Evolutionary conservation across 768 basidiomycete genomes (phyloP).

Genomic region (Russula griseocarnosa): DNA sequence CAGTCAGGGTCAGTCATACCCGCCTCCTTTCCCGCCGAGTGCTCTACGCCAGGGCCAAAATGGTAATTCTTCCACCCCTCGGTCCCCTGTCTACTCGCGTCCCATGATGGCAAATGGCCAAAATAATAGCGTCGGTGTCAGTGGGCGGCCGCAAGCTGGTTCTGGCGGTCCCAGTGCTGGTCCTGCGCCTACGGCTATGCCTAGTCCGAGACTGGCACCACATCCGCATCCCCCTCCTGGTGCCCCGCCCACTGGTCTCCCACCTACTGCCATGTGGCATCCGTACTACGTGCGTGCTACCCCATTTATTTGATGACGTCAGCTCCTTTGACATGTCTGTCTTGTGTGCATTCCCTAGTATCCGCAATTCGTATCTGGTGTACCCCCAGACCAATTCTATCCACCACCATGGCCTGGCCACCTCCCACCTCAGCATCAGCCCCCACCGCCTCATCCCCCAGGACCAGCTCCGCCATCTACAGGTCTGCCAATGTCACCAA

Average conservation of each 20-base stretch:
- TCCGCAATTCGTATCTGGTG: constrained; percentile 36
- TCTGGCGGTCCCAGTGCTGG: constrained; percentile 36
- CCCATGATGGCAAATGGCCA: constrained; percentile 51
- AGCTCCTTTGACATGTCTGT: constrained; percentile 19
- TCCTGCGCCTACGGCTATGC: constrained; percentile 48
- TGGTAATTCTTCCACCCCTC: constrained; percentile 34
- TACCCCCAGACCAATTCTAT: constrained; percentile 44
- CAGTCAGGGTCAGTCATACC: constrained; percentile 18
- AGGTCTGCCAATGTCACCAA: constrained; percentile 65
- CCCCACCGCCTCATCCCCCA: constrained; percentile 44
- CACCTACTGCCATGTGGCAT: constrained; percentile 41
- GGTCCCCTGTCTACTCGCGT: constrained; percentile 64
- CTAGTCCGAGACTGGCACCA: constrained; percentile 65
- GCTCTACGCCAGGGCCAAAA: constrained; percentile 27
- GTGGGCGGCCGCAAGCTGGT: constrained; percentile 42
- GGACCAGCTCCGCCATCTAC: constrained; percentile 46
- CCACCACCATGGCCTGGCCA: constrained; percentile 35
- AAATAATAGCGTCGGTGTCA: constrained; percentile 39
- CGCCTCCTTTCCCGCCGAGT: constrained; percentile 18
- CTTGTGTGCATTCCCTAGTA: constrained; percentile 29
- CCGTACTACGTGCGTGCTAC: constrained; percentile 56
- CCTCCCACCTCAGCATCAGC: constrained; percentile 37
- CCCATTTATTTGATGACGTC: constrained; percentile 10
- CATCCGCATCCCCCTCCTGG: constrained; percentile 53
- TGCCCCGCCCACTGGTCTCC: constrained; percentile 49